Evolutionary conservation across 2,329 filamentous ascomycete species (phyloP), one percentile per base, ranked within the genome.

Genomic region (Colletotrichum filicis): DNA sequence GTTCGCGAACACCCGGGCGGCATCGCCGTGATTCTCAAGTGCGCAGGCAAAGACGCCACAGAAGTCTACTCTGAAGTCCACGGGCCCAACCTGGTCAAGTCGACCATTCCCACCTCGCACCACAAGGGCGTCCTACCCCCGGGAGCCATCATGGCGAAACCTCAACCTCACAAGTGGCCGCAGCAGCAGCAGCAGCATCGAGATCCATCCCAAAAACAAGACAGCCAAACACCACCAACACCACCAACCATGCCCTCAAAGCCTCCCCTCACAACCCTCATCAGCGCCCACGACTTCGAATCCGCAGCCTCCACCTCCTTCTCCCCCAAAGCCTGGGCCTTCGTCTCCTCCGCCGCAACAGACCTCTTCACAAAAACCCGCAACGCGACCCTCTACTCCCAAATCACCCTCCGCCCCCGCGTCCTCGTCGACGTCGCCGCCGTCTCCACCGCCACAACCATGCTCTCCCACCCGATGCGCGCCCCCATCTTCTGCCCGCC

Each of bases 241-340:
- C 46, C 16, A 4, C 14, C 32, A 35, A 24, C n/a, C 28, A 11
- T 57, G 24, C 14, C 73, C 4, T 11, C 56, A 8, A 88, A 86
- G 68, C 87, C 87, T 3, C 85, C 87, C 2, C 81, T 91, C 14
- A 81, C 86, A n/a, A 86, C 84, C 12, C 78, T 92, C 28, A 88
- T 92, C 77, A 91, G 85, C 76, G 72, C 87, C 7, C 84, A 91
- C 74, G 91, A 93, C 81, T 93, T 93, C 77, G 87, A 90, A 64
- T 71, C 82, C 12, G 89, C 87, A 0, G 91, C 91, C 4, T 85
- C 86, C 19, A 82, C 83, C 30, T 87, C 86, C 6, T 85, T 92
- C 60, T 85, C 86, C 9, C 85, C 87, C 26, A 93, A 93, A 77
- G 89, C 91, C n/a, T 93, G 90, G 90, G 92, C 91, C 0, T 93